phyloP scores from a whole-genome alignment of 2,329 filamentous ascomycete species.

The Hortaea werneckii region DNA sequence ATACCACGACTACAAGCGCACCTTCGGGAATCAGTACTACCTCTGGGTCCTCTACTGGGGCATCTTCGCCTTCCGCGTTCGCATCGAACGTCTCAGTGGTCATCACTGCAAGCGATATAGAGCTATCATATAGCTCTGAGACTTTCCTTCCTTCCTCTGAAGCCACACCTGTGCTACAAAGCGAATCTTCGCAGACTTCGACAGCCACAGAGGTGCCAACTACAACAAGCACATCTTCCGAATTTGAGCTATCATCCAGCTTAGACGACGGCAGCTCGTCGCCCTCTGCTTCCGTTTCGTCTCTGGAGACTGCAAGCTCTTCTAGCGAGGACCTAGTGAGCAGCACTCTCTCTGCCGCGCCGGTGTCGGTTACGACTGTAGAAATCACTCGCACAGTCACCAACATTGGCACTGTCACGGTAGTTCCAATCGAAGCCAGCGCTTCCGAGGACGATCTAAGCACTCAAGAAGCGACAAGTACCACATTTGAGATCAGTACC shows the following conservation, averaged over 20 bases:
- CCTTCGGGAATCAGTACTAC: too few species aligned
- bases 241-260: neutral
- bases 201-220: neutral
- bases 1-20: too few species aligned
- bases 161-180: too few species aligned
- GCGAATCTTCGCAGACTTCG: too few species aligned
- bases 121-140: too few species aligned
- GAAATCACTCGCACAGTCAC: neutral
- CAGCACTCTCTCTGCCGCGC: neutral
- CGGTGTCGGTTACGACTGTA: neutral
- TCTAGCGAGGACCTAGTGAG: neutral
- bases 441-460: neutral
- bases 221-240: neutral
- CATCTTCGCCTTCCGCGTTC: too few species aligned
- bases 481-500: neutral
- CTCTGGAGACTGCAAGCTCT: neutral
- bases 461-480: neutral
- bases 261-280: neutral
- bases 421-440: neutral
- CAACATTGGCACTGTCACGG: neutral
- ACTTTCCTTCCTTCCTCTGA: too few species aligned
- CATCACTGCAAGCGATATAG: too few species aligned
- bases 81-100: too few species aligned
- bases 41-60: too few species aligned
- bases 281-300: neutral